Conservation (phyloP, 2,329 filamentous ascomycete species). For the Fusarium xyrophilum region DNA sequence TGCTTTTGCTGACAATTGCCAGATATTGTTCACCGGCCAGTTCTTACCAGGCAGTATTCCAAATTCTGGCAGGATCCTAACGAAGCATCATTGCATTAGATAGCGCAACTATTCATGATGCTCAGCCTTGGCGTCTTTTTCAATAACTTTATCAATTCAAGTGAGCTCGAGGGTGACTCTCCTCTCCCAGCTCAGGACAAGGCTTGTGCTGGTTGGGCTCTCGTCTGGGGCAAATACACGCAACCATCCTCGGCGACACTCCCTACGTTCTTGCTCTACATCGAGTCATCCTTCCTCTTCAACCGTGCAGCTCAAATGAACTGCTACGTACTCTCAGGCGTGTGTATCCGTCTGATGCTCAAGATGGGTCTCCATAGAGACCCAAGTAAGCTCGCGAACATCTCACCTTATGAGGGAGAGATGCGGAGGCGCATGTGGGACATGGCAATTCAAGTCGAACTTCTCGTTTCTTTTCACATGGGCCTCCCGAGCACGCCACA, state of each 20-base stretch:
- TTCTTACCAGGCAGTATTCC: slow-evolving; percentile 58
- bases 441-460: slow-evolving; percentile 64
- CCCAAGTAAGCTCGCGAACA: slow-evolving; percentile 57
- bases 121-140: slow-evolving; percentile 54
- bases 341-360: slow-evolving; percentile 61
- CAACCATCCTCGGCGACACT: slow-evolving; percentile 57
- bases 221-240: slow-evolving; percentile 59
- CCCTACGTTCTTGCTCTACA: slow-evolving; percentile 59
- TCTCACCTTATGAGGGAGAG: slow-evolving; percentile 61
- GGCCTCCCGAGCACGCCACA: slow-evolving; percentile 72
- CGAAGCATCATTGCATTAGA: slow-evolving; percentile 52
- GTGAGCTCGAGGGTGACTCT: slow-evolving; percentile 54
- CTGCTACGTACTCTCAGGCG: slow-evolving; percentile 60
- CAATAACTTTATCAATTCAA: slow-evolving; percentile 52
- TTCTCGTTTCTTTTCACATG: slow-evolving; percentile 71
- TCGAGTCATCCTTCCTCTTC: slow-evolving; percentile 61
- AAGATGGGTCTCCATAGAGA: slow-evolving; percentile 67
- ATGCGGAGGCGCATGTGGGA: slow-evolving; percentile 63
- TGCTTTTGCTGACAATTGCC: slow-evolving; percentile 6
- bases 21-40: slow-evolving; percentile 63
- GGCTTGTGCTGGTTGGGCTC: slow-evolving; percentile 58
- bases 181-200: slow-evolving; percentile 52
- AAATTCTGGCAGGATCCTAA: slow-evolving; percentile 57
- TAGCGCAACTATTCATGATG: slow-evolving; percentile 60
- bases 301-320: slow-evolving; percentile 60